Base-by-base conservation (phyloP, 202 grass and related monocot species). In the Dendrocalamus latiflorus region DNA sequence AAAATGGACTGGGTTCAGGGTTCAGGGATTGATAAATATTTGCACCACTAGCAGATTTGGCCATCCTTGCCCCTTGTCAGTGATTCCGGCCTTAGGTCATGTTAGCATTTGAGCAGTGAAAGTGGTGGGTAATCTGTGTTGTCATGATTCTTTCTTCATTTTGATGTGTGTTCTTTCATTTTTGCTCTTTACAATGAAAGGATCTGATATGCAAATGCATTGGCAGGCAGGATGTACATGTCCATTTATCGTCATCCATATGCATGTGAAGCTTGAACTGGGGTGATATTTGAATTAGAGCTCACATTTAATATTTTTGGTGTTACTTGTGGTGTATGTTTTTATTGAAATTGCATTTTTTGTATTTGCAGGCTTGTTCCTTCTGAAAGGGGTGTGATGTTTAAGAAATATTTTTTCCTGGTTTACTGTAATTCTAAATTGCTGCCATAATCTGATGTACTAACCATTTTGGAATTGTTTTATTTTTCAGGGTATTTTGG, bases 311-410 rank as follows among this genome's bases (percentile, higher is more conserved):
- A 64, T 83, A n/a, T 85, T 73, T 47, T 14, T 36, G 59, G 73
- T 86, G 39, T 10, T 74, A 56, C 64, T 67, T 83, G 59, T 36
- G 34, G 67, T 86, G 66, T n/a, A 55, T 85, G 77, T 70, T 44
- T 68, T 72, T 72, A 86, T 89, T 86, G 78, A 86, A 90, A n/a
- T n/a, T n/a, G n/a, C n/a, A n/a, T n/a, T n/a, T n/a, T n/a, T n/a
- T n/a, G n/a, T n/a, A n/a, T n/a, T 82, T 90, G 88, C 83, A 90
- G 88, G 83, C 70, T 60, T 90, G 67, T 86, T 90, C 50, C 74
- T 82, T 86, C 67, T 78, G 88, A 81, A 82, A 67, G 79, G 70
- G 30, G 26, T 82, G 72, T 72, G 73, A 84, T 89, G 53, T 81
- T 81, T 85, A 76, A 18, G 55, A 64, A 56, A 21, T 56, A 38